A percentile compares a stretch with the other conserved stretches of the same genome.
phyloP scores from a whole-genome alignment of 441 rosid genomes.

The Isatis lusitanica region DNA sequence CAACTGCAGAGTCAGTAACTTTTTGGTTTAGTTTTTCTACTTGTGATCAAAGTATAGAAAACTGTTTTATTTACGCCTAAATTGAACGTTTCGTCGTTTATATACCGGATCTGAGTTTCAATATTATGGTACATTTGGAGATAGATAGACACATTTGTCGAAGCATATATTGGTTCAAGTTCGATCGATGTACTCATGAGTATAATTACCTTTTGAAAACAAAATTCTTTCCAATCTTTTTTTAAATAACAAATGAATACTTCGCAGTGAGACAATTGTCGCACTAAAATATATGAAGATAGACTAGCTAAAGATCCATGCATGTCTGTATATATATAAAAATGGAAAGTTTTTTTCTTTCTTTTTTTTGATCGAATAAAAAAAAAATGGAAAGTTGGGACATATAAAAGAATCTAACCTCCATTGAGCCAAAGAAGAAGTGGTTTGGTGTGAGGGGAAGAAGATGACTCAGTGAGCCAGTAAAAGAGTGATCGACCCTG shows the following conservation, averaged over 20 bases:
- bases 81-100: not conserved
- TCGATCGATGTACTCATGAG: not conserved
- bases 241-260: not conserved
- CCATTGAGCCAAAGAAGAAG: slow-evolving; percentile 96
- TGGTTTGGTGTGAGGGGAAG: slow-evolving; percentile 56
- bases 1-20: not conserved
- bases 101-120: not conserved
- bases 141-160: not conserved
- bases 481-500: slow-evolving; percentile 86
- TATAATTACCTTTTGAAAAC: not conserved
- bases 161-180: not conserved
- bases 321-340: not conserved
- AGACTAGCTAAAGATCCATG: not conserved
- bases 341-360: not conserved
- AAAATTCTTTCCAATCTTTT: not conserved
- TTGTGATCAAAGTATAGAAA: not conserved
- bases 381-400: not conserved
- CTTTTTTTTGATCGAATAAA: too few species aligned
- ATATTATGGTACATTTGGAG: not conserved
- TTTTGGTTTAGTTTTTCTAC: not conserved
- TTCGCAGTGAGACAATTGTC: not conserved
- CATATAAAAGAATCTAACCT: slow-evolving; percentile 47
- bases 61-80: not conserved
- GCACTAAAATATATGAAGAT: not conserved
- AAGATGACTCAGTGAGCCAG: slow-evolving; percentile 75